phyloP scores from a whole-genome alignment of 1,284 basidiomycete genomes.

The Mycosarcoma mackinlayi region DNA sequence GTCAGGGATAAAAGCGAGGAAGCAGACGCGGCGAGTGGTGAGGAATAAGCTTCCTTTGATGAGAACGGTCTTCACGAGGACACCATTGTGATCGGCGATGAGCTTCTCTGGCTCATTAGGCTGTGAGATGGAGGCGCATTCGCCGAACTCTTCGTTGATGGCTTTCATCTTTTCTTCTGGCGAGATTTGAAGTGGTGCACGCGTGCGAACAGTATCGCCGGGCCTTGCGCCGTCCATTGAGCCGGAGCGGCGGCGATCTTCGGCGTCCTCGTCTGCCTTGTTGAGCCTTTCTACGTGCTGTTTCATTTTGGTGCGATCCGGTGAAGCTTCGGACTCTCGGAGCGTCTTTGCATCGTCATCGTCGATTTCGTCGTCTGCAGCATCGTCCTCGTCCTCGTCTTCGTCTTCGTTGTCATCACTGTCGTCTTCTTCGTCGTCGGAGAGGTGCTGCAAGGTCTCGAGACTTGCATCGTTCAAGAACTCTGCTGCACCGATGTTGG shows the following conservation, averaged over 20 bases:
- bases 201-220: constrained; percentile 21
- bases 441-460: constrained; percentile 34
- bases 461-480: constrained; percentile 44
- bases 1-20: constrained; percentile 55
- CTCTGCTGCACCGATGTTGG: constrained; percentile 26
- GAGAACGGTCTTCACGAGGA: constrained; percentile 56
- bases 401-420: constrained; percentile 27
- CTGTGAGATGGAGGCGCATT: constrained; percentile 24
- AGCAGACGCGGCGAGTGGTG: constrained; percentile 59
- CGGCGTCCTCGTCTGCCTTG: constrained; percentile 5
- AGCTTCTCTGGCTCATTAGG: constrained; percentile 49
- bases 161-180: constrained; percentile 49
- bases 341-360: constrained; percentile 16
- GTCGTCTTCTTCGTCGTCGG: constrained; percentile 29
- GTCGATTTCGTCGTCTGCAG: constrained; percentile 2
- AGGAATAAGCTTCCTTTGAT: constrained; percentile 59
- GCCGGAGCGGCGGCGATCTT: constrained; percentile 28
- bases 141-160: constrained; percentile 58
- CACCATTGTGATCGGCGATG: constrained; percentile 40
- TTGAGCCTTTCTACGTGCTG: constrained; percentile 8
- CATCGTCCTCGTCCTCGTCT: constrained; percentile 15
- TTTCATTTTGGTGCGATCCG: constrained; percentile 8
- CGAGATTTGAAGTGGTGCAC: constrained; percentile 20
- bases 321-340: neutral
- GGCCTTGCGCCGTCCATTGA: constrained; percentile 16